phyloP scores from a whole-genome alignment of 1,284 basidiomycete genomes.

The Ustilago loliicola region DNA sequence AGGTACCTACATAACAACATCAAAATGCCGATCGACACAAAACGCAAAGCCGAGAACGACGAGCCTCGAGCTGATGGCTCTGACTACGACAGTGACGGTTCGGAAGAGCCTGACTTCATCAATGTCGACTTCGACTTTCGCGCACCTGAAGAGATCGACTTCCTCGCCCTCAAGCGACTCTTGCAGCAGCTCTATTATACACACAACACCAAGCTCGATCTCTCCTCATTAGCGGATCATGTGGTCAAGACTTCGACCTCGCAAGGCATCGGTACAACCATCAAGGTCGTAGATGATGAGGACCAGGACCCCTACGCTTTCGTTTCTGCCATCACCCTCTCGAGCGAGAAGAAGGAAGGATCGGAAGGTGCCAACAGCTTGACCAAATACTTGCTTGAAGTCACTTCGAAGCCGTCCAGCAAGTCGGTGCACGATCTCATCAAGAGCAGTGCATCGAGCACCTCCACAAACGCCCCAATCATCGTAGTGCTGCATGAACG shows the following conservation, averaged over 20 bases:
- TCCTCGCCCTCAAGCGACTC: slow-evolving; percentile 64
- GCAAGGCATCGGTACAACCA: slow-evolving; percentile 61
- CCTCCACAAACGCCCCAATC: slow-evolving; percentile 45
- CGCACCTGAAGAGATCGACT: slow-evolving; percentile 63
- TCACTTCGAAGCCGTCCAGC: slow-evolving; percentile 37
- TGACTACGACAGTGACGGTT: slow-evolving; percentile 51
- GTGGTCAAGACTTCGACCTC: slow-evolving; percentile 45
- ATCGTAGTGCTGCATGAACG: slow-evolving; percentile 65
- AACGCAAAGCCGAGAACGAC: slow-evolving; percentile 48
- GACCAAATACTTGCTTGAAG: slow-evolving; percentile 48
- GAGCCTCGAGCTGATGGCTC: slow-evolving; percentile 46
- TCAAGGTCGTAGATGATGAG: slow-evolving; percentile 67
- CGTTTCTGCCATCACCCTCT: slow-evolving; percentile 56
- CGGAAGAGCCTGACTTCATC: slow-evolving; percentile 61
- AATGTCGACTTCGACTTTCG: slow-evolving; percentile 69
- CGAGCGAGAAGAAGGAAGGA: slow-evolving; percentile 20
- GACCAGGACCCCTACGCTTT: slow-evolving; percentile 67
- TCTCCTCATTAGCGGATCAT: slow-evolving; percentile 54
- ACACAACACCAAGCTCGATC: slow-evolving; percentile 62
- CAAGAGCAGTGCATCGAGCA: slow-evolving; percentile 37
- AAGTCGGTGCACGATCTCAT: slow-evolving; percentile 50
- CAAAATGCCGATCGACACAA: slow-evolving; percentile 42
- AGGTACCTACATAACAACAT: not conserved
- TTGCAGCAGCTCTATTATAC: slow-evolving; percentile 69
- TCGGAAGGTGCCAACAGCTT: slow-evolving; percentile 37